Base-by-base conservation (phyloP, 2,329 filamentous ascomycete genomes). In the Gremmenia infestans region DNA sequence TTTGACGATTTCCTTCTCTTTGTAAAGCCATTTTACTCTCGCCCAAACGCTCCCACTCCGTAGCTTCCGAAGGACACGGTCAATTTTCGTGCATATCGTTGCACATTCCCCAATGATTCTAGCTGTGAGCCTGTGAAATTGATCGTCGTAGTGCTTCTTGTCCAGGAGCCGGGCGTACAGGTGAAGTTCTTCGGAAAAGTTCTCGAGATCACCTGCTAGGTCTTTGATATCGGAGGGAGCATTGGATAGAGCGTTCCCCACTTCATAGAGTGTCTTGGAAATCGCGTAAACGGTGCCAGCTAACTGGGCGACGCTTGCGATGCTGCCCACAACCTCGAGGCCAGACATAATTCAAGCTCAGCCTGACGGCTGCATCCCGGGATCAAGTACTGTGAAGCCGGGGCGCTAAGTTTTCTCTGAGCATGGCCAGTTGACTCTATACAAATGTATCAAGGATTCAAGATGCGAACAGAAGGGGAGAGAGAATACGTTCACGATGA, bases 31-130 rank as follows among this genome's bases (percentile, higher is more conserved):
- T 57, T 53, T 59, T 8, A 60, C 52, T 55, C 48, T 60, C 1
- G 56, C 52, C 47, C 49, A 48, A 8, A 62, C 32, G 23, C 51
- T 58, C 12, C 52, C 53, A 9, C 40, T 58, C 36, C 55, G 45
- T 2, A 59, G 22, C 22, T 61, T 63, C 14, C 50, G 39, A 8
- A 62, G 49, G 11, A 61, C 54, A 14, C 55, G 51, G 47, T 62
- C 52, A 32, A 64, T 60, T 23, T 60, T 62, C 14, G 46, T 32
- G 39, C 58, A 61, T 56, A 61, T 62, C 22, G 52, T 55, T 4
- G 60, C 57, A 54, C 57, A 64, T 37, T 63, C 56, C 6, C 60
- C 58, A 23, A 64, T 63, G 4, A 63, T 60, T 51, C 56, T 58
- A 3, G 57, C 58, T n/a, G 54, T 60, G 3, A 64, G 53, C 37